A percentile compares a stretch with the other conserved stretches of the same genome.
These are phyloP conservation scores for Wickerhamiella siamensis DNA, from an alignment of 805 yeast genomes.

Conservation along the genomic window DNA sequence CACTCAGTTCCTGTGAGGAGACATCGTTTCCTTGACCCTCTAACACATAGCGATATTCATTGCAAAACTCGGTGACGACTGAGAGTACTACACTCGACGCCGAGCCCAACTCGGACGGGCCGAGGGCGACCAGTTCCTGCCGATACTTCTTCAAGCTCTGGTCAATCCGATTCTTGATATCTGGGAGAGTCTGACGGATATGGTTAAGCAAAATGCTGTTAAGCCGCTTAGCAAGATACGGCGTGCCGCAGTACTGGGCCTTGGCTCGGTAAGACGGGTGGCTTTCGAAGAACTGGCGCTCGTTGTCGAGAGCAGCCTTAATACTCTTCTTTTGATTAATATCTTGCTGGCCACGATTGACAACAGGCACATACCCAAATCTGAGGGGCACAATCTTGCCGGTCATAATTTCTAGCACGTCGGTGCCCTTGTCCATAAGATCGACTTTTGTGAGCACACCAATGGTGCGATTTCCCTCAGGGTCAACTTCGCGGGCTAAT, in stretches of 20 bases:
- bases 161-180: slow-evolving; percentile 82
- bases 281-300: slow-evolving; percentile 63
- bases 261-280: slow-evolving; percentile 84
- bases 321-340: slow-evolving; percentile 79
- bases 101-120: slow-evolving; percentile 66
- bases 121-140: slow-evolving; percentile 59
- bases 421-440: slow-evolving; percentile 96
- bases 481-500: slow-evolving; percentile 94
- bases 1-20: slow-evolving; percentile 78
- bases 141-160: slow-evolving; percentile 73
- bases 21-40: slow-evolving; percentile 91
- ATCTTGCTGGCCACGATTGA: slow-evolving; percentile 94
- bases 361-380: slow-evolving; percentile 93
- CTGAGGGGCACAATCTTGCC: slow-evolving; percentile 92
- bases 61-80: slow-evolving; percentile 86
- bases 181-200: slow-evolving; percentile 79
- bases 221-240: slow-evolving; percentile 83
- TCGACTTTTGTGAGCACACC: slow-evolving; percentile 96
- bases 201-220: slow-evolving; percentile 83
- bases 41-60: slow-evolving; percentile 78
- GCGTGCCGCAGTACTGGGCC: slow-evolving; percentile 93
- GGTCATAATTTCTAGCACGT: slow-evolving; percentile 86
- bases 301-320: slow-evolving; percentile 73
- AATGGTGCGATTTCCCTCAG: slow-evolving; percentile 85
- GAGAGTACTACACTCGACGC: slow-evolving; percentile 82